Conservation (phyloP, 139 green algal genomes). For the Chlamydomonas eustigma region DNA sequence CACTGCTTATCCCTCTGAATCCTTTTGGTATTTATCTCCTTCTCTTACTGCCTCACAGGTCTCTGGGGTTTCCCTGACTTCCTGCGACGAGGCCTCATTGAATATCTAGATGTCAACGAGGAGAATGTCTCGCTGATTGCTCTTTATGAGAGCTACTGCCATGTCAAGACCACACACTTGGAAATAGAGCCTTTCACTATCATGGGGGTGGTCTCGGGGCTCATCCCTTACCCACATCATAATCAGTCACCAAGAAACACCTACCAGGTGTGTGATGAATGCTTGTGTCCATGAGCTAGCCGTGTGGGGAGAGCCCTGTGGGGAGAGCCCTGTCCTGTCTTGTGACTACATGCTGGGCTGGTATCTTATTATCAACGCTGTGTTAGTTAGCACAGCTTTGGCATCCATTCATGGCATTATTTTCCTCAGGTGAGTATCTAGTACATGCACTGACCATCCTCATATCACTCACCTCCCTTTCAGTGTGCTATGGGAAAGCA, state of each 20-base stretch:
- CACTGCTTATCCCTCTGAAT: no score
- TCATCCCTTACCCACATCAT: conserved; percentile 98
- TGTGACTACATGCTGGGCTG: no score
- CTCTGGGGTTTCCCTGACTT: conserved; percentile 81
- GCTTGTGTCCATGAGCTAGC: no score
- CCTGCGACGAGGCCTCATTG: conserved; percentile 79
- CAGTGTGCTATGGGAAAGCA: conserved; percentile 99
- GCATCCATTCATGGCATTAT: no score
- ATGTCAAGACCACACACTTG: conserved; percentile 79
- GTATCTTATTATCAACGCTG: no score
- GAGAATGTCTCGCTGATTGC: conserved; percentile 93
- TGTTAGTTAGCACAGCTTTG: no score
- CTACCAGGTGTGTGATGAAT: no score
- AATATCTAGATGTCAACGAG: conserved; percentile 98
- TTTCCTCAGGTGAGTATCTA: no score
- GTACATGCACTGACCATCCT: no score
- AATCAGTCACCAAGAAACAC: conserved; percentile 99
- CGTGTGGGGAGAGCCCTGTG: no score
- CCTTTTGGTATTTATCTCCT: no score
- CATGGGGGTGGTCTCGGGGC: conserved; percentile 93
- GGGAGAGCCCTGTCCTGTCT: no score
- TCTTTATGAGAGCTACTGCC: conserved; percentile 51
- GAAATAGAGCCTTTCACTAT: conserved; percentile 99
- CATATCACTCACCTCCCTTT: not conserved
- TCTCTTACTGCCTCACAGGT: conserved; percentile 25